These are phyloP conservation scores for Solanum gandarillasii DNA, from an alignment of 257 asterid genomes.

Conservation along the genomic window DNA sequence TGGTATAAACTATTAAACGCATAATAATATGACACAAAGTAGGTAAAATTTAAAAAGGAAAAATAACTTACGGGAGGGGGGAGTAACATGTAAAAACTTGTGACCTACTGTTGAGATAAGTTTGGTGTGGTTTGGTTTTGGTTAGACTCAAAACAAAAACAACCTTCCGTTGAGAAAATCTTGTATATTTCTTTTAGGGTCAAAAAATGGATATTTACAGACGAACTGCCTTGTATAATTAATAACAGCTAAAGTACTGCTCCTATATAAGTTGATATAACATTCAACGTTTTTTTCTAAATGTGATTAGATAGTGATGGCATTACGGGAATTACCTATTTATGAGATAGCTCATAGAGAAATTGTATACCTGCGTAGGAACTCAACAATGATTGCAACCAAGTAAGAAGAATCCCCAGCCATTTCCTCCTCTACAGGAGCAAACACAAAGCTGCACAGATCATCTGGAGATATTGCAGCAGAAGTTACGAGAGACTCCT, in stretches of 20 bases:
- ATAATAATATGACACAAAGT: background rate
- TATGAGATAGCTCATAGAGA: background rate
- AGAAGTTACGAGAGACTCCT: constrained; percentile 48
- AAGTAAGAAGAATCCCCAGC: constrained; percentile 81
- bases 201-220: background rate
- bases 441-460: constrained; percentile 55
- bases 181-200: background rate
- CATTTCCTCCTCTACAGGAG: constrained; percentile 83
- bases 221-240: background rate
- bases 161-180: background rate
- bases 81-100: background rate
- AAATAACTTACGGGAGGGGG: background rate
- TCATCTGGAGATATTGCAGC: constrained; percentile 67
- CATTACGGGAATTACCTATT: background rate
- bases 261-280: background rate
- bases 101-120: background rate
- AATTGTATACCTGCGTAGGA: constrained; percentile 63
- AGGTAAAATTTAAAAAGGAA: background rate
- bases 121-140: background rate
- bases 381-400: constrained; percentile 67
- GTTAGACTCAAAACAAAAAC: background rate
- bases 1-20: background rate
- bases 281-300: background rate
- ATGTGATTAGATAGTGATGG: background rate
- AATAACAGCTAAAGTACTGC: background rate